A percentile compares a stretch with the other conserved stretches of the same genome.
Evolutionary conservation across 148 eudicot species (phyloP).

Genomic region (Fagopyrum esculentum): DNA sequence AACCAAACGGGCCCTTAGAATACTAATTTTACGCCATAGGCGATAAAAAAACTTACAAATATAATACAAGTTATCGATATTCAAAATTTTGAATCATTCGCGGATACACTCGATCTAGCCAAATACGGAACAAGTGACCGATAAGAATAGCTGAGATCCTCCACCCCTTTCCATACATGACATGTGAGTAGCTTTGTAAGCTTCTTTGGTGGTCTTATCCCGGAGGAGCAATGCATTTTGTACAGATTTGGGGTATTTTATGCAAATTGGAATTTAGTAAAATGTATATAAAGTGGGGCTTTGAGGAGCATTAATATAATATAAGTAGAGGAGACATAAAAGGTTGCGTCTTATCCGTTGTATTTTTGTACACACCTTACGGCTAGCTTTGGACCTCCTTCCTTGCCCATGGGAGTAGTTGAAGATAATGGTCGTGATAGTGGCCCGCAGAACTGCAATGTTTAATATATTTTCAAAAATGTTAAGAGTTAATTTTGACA

Average conservation of each 20-base stretch:
- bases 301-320: background rate
- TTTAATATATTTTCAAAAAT: background rate
- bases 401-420: background rate
- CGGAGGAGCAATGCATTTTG: background rate
- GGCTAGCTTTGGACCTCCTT: background rate
- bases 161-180: background rate
- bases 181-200: conserved; percentile 6
- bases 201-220: conserved; percentile 3
- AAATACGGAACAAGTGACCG: no score
- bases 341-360: conserved; percentile 8
- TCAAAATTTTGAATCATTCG: no score
- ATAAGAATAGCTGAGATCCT: no score
- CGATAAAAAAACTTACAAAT: no score
- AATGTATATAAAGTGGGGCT: background rate
- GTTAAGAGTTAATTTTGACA: background rate
- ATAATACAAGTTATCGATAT: no score
- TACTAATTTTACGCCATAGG: no score
- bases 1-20: no score
- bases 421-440: background rate
- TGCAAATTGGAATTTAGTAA: background rate
- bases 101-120: no score
- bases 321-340: background rate
- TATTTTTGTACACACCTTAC: background rate
- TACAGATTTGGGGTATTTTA: background rate
- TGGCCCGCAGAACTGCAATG: background rate